phyloP scores from a whole-genome alignment of 257 asterid species.

The Solanum peruvianum region DNA sequence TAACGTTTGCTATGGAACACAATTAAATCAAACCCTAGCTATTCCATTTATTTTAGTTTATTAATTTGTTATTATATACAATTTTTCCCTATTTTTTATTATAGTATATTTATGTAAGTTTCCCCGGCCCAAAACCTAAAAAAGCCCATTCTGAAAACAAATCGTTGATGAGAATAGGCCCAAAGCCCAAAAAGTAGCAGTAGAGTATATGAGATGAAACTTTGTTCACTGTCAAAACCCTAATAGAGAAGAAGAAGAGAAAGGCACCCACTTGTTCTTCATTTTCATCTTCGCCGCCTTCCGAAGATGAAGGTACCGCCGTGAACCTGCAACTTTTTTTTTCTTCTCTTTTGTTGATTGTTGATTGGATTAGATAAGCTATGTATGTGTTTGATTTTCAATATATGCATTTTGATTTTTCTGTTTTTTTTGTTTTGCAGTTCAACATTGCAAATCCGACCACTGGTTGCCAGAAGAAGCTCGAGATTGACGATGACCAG shows the following conservation, averaged over 20 bases:
- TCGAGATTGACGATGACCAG: background rate
- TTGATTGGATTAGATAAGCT: background rate
- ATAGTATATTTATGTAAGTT: too few relatives aligned
- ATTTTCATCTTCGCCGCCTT: background rate
- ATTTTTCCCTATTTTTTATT: too few relatives aligned
- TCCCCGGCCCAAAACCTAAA: background rate
- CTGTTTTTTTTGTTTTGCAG: background rate
- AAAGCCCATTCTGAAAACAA: background rate
- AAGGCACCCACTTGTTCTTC: background rate
- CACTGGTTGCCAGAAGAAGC: slow-evolving; percentile 1
- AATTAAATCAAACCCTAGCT: too few relatives aligned
- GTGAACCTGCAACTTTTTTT: background rate
- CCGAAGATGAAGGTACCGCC: background rate
- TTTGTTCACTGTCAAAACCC: background rate
- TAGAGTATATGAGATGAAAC: background rate
- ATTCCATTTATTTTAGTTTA: too few relatives aligned
- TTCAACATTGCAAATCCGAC: slow-evolving; percentile 1
- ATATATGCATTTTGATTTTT: background rate
- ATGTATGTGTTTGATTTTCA: background rate
- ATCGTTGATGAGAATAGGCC: background rate
- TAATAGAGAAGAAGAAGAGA: background rate
- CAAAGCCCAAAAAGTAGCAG: background rate
- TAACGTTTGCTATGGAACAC: too few relatives aligned
- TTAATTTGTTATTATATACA: too few relatives aligned
- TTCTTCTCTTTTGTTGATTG: background rate